A percentile compares a stretch with the other conserved stretches of the same genome.
phyloP scores from a whole-genome alignment of 2,329 filamentous ascomycete species.

The Pseudogymnoascus sp. region DNA sequence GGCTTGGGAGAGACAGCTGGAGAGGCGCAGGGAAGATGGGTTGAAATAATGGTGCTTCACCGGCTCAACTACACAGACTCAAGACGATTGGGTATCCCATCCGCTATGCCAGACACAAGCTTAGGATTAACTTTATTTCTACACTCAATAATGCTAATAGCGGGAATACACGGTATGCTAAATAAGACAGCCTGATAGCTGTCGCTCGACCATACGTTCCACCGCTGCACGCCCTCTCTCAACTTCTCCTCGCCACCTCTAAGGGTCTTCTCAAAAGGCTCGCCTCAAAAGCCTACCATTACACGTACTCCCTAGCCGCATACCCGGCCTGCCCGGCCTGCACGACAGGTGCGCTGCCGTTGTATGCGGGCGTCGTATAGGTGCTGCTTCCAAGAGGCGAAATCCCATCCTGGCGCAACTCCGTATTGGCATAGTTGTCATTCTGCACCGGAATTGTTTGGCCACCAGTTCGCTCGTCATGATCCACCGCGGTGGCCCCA shows the following conservation, averaged over 20 bases:
- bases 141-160: background rate
- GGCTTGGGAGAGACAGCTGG: background rate
- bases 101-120: background rate
- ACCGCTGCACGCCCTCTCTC: background rate
- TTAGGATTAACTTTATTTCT: background rate
- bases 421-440: background rate
- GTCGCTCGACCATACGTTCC: background rate
- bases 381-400: background rate
- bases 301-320: background rate
- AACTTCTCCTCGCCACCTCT: background rate
- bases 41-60: background rate
- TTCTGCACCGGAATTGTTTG: background rate
- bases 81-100: background rate
- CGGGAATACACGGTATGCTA: background rate
- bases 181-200: background rate
- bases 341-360: background rate
- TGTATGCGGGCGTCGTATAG: background rate
- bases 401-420: background rate
- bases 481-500: constrained; percentile 5
- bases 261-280: background rate
- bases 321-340: background rate
- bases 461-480: background rate
- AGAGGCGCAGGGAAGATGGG: background rate
- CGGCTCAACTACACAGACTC: background rate
- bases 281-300: background rate